These are phyloP conservation scores for Phlyctochytrium arcticum DNA, from an alignment of 192 early-diverging fungal species.

Conservation along the genomic window DNA sequence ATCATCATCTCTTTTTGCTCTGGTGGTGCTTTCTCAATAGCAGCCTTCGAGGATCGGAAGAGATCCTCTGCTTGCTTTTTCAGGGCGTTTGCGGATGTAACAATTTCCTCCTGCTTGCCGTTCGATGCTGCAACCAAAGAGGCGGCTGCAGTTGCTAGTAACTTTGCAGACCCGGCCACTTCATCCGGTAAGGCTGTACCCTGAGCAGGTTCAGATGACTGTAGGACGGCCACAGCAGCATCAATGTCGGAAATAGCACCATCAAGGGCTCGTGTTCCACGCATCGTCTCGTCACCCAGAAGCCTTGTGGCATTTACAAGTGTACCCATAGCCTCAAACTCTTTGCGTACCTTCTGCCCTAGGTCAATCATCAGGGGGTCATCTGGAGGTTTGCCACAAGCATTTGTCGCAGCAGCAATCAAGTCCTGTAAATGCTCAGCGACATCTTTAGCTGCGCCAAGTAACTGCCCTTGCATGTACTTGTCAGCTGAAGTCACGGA, in stretches of 20 bases:
- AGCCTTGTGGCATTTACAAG: slow-evolving; percentile 42
- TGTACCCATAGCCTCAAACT: slow-evolving; percentile 36
- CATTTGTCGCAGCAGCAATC: slow-evolving; percentile 25
- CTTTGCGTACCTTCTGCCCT: slow-evolving; percentile 30
- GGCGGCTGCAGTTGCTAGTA: slow-evolving; percentile 42
- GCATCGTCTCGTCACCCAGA: slow-evolving; percentile 42
- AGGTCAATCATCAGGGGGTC: slow-evolving; percentile 25
- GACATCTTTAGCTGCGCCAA: slow-evolving; percentile 37
- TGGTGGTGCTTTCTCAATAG: slow-evolving; percentile 45
- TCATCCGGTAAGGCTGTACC: slow-evolving; percentile 56
- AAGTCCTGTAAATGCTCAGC: slow-evolving; percentile 38
- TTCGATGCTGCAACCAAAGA: slow-evolving; percentile 30
- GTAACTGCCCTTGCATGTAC: slow-evolving; percentile 53
- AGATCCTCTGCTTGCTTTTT: slow-evolving; percentile 44
- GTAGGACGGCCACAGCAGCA: slow-evolving; percentile 17
- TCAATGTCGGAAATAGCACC: slow-evolving; percentile 38
- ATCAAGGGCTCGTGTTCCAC: slow-evolving; percentile 38
- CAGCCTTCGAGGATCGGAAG: slow-evolving; percentile 48
- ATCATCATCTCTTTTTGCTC: slow-evolving; percentile 33
- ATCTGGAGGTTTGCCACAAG: slow-evolving; percentile 25
- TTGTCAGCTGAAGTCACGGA: slow-evolving; percentile 51
- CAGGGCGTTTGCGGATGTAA: slow-evolving; percentile 35
- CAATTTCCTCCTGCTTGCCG: slow-evolving; percentile 43
- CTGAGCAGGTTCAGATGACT: slow-evolving; percentile 31
- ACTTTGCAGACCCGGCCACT: slow-evolving; percentile 48